phyloP scores from a whole-genome alignment of 805 yeast genomes.

The Pichia gijzeniarum region DNA sequence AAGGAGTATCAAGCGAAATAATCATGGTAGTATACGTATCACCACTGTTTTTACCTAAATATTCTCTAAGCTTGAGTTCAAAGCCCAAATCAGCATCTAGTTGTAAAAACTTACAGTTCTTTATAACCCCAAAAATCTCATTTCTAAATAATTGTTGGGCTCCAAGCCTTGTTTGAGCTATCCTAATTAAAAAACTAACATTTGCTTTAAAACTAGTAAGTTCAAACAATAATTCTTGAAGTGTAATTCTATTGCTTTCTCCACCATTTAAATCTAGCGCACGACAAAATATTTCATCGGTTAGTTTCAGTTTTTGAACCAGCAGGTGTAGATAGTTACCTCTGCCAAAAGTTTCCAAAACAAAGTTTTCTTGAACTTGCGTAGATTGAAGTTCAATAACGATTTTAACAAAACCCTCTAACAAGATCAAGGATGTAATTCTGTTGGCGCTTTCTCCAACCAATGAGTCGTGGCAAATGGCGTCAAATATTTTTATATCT shows the following conservation, averaged over 20 bases:
- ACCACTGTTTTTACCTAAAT: conserved; percentile 5
- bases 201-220: conserved; percentile 71
- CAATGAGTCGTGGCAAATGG: conserved; percentile 71
- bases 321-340: conserved; percentile 61
- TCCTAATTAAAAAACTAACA: conserved; percentile 58
- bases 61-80: conserved; percentile 24
- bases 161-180: conserved; percentile 73
- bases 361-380: conserved; percentile 44
- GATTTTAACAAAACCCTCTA: conserved; percentile 42
- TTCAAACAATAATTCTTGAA: conserved; percentile 60
- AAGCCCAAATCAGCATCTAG: conserved; percentile 80
- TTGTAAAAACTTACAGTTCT: conserved; percentile 47
- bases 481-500: conserved; percentile 53
- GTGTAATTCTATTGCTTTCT: conserved; percentile 31
- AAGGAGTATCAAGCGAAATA: conserved; percentile 48
- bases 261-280: conserved; percentile 23
- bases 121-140: conserved; percentile 60
- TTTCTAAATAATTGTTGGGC: conserved; percentile 70
- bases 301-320: conserved; percentile 58
- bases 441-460: conserved; percentile 72
- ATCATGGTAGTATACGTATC: conserved; percentile 35
- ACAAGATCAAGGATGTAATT: conserved; percentile 65
- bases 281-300: conserved; percentile 53
- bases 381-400: conserved; percentile 49
- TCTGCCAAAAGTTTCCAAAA: conserved; percentile 54